Conservation (phyloP, 2,329 filamentous ascomycete genomes). For the Pseudopyrenochaeta lycopersici region DNA sequence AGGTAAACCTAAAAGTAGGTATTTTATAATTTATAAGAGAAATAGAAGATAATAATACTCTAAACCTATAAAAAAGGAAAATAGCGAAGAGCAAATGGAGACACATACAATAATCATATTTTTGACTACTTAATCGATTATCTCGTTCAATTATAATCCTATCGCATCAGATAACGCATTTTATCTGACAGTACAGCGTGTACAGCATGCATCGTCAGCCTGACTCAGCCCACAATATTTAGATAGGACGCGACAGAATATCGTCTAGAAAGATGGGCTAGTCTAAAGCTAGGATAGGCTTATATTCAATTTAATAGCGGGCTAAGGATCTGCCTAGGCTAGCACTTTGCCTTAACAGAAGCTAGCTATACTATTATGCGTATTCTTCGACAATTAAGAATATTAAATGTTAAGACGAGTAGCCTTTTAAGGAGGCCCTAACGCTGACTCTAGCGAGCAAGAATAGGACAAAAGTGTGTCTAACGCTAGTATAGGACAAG, state of each 20-base stretch:
- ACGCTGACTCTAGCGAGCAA: background rate
- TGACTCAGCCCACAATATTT: slow-evolving; percentile 53
- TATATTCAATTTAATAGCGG: slow-evolving; percentile 26
- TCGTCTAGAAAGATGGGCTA: slow-evolving; percentile 45
- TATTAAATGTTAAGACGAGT: background rate
- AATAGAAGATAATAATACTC: too few species aligned
- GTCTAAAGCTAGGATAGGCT: slow-evolving; percentile 20
- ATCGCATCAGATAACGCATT: too few species aligned
- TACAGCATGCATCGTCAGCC: slow-evolving; percentile 58
- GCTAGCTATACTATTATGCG: slow-evolving; percentile 17
- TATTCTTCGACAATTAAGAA: slow-evolving; percentile 8
- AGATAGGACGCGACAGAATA: slow-evolving; percentile 54
- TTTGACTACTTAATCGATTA: too few species aligned
- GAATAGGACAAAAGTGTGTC: background rate
- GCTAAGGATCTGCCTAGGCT: slow-evolving; percentile 15
- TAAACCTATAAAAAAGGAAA: too few species aligned
- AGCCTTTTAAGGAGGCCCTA: background rate
- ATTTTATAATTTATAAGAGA: too few species aligned
- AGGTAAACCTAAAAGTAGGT: too few species aligned
- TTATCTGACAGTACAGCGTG: slow-evolving; percentile 52
- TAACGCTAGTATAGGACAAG: background rate
- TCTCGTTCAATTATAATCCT: too few species aligned
- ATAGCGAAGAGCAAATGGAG: too few species aligned
- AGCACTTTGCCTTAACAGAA: slow-evolving; percentile 19
- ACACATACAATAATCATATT: too few species aligned